These are phyloP conservation scores for Pichia rugopelliculosa DNA, from an alignment of 805 yeast species.

Conservation along the genomic window DNA sequence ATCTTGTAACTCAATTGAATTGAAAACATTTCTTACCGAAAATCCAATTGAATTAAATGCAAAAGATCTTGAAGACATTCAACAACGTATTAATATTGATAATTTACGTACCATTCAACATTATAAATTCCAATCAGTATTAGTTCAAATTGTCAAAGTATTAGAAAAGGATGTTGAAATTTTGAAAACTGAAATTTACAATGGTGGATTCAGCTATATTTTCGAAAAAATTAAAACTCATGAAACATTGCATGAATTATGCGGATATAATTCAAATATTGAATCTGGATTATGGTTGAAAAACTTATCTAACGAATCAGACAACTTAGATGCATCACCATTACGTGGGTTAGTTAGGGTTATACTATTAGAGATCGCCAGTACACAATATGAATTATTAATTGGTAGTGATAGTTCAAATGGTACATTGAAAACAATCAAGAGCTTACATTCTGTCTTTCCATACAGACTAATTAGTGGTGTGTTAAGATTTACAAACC, in stretches of 20 bases:
- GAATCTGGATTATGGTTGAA: constrained; percentile 2
- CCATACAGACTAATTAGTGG: constrained; percentile 77
- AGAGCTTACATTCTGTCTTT: constrained; percentile 64
- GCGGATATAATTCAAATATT: constrained; percentile 1
- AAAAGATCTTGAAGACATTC: constrained; percentile 48
- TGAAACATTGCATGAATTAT: constrained; percentile 25
- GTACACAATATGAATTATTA: constrained; percentile 73
- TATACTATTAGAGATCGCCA: constrained; percentile 76
- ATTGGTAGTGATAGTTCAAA: constrained; percentile 76
- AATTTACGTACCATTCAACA: constrained; percentile 50
- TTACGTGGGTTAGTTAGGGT: constrained; percentile 69
- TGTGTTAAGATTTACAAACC: constrained; percentile 77
- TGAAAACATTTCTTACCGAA: constrained; percentile 43
- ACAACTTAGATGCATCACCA: constrained; percentile 32
- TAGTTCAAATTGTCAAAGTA: constrained; percentile 23
- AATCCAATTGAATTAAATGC: constrained; percentile 32
- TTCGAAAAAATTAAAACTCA: constrained; percentile 54
- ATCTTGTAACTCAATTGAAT: constrained; percentile 43
- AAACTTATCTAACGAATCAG: background rate
- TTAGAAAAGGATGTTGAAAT: constrained; percentile 37
- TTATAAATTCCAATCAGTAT: constrained; percentile 60
- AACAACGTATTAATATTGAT: constrained; percentile 55
- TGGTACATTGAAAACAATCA: constrained; percentile 64
- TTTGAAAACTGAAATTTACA: constrained; percentile 22
- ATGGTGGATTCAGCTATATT: constrained; percentile 48